Percentiles rank a stretch among this genome's conserved stretches.
Conservation (phyloP, 176 grass and related monocot species). For the Puccinellia tenuiflora region DNA sequence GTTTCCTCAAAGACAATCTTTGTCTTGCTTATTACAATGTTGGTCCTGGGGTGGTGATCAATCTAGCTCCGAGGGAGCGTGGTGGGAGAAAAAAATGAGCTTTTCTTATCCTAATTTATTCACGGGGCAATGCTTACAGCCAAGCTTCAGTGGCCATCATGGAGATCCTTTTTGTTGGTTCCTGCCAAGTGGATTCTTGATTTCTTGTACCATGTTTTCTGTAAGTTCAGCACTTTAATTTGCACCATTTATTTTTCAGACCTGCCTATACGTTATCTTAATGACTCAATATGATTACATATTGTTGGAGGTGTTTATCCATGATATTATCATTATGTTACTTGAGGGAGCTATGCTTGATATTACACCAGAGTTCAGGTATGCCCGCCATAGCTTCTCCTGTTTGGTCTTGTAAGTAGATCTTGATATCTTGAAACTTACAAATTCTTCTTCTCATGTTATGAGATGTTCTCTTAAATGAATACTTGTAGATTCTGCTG, state of each 20-base stretch:
- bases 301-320: background rate
- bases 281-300: background rate
- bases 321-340: conserved; percentile 3
- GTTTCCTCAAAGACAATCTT: conserved; percentile 93
- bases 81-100: conserved; percentile 93
- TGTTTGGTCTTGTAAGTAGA: background rate
- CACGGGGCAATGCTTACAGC: conserved; percentile 20
- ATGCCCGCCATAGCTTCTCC: background rate
- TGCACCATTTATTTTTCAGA: background rate
- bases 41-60: conserved; percentile 64
- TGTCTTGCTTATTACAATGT: conserved; percentile 97
- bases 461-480: conserved; percentile 2
- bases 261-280: conserved; percentile 13
- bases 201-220: conserved; percentile 6
- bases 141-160: conserved; percentile 14
- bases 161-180: conserved; percentile 26
- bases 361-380: background rate
- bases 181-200: background rate
- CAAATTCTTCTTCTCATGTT: background rate
- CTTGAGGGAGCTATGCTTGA: conserved; percentile 3
- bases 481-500: conserved; percentile 10
- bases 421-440: background rate
- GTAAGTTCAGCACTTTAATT: background rate
- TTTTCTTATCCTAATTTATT: background rate
- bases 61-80: conserved; percentile 83